Evolutionary conservation across 163 green algal genomes (phyloP).

Genomic region (Scenedesmus sp.): DNA sequence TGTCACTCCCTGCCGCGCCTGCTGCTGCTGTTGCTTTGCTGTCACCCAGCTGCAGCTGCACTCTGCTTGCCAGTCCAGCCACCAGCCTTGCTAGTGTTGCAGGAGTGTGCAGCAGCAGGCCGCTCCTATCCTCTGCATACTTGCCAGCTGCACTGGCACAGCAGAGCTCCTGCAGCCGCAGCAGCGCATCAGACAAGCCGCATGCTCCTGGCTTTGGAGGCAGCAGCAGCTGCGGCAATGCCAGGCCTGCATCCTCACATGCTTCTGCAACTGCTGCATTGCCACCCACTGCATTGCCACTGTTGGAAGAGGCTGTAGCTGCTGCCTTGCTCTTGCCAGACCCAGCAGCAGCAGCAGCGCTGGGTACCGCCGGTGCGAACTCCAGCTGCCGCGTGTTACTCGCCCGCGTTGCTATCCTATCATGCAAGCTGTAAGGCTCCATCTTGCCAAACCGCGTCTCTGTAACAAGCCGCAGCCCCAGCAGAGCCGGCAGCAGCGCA

Average conservation of each 20-base stretch:
- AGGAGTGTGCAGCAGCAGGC: background rate
- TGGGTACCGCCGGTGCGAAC: background rate
- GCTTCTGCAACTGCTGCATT: background rate
- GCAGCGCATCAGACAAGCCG: background rate
- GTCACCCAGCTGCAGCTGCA: background rate
- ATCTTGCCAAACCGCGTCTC: slow-evolving; percentile 21
- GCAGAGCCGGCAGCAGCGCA: slow-evolving; percentile 15
- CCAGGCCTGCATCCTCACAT: background rate
- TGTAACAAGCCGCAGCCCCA: background rate
- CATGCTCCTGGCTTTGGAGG: background rate
- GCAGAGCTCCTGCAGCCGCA: background rate
- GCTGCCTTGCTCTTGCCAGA: background rate
- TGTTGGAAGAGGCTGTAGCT: background rate
- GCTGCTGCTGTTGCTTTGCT: background rate
- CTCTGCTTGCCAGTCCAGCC: too few relatives aligned
- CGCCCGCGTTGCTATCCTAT: background rate
- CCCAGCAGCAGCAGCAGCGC: background rate
- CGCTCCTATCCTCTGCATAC: background rate
- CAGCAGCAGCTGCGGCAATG: background rate
- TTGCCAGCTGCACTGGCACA: background rate
- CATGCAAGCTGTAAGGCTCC: background rate
- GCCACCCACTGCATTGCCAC: background rate
- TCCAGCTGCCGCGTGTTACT: slow-evolving; percentile 25
- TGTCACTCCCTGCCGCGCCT: background rate
- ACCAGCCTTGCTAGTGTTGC: background rate